phyloP scores from a whole-genome alignment of 2,329 filamentous ascomycete genomes.

The Cytospora mali region DNA sequence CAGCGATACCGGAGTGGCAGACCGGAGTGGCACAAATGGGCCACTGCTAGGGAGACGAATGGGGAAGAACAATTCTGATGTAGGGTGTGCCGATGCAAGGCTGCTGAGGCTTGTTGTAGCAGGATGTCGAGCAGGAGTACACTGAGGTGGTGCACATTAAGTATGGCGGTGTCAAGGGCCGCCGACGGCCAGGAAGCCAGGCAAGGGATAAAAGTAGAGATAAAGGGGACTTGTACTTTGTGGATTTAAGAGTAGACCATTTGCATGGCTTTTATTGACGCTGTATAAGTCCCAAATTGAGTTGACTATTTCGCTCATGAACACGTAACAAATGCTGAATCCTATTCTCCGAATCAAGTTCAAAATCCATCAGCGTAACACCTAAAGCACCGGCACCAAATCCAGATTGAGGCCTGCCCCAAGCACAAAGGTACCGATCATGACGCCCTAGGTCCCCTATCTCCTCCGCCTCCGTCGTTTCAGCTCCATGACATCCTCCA shows the following conservation, averaged over 20 bases:
- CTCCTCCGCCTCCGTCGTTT: slow-evolving; percentile 21
- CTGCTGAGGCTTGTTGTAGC: too few species aligned
- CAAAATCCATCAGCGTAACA: neutral
- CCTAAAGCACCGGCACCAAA: neutral
- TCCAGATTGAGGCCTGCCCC: neutral
- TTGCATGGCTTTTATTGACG: neutral
- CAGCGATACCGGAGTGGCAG: too few species aligned
- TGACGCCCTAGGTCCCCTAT: neutral
- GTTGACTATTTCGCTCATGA: neutral
- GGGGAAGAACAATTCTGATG: too few species aligned
- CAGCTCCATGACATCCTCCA: slow-evolving; percentile 25
- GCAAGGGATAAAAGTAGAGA: neutral
- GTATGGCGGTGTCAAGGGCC: neutral
- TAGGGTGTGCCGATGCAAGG: too few species aligned
- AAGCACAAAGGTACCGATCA: neutral
- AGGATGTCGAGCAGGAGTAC: too few species aligned
- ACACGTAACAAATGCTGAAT: neutral
- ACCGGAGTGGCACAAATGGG: too few species aligned
- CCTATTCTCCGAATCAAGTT: neutral
- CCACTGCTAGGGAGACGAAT: too few species aligned
- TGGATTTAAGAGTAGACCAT: too few species aligned
- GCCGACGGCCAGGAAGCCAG: neutral
- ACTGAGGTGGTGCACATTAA: neutral
- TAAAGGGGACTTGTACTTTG: too few species aligned
- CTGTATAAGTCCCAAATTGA: neutral